Evolutionary conservation across 176 grass and related monocot genomes (phyloP).

Genomic region (Musa acuminata): DNA sequence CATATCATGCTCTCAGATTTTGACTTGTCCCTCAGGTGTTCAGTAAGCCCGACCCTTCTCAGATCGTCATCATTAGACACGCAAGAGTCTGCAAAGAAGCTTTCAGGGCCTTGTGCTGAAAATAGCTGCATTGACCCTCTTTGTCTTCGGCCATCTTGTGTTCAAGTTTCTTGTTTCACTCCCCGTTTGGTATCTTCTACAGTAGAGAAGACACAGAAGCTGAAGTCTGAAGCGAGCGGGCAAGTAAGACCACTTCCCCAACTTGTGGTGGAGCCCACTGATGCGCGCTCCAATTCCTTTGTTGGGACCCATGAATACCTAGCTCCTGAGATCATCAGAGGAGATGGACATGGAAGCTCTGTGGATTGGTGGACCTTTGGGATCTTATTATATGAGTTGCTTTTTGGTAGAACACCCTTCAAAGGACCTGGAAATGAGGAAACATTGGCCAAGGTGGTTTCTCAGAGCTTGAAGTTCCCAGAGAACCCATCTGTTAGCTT

Average conservation of each 20-base stretch:
- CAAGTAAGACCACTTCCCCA: constrained; percentile 43
- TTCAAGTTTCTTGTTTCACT: constrained; percentile 58
- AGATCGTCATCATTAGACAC: constrained; percentile 39
- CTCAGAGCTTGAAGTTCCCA: constrained; percentile 50
- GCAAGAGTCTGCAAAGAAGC: constrained; percentile 38
- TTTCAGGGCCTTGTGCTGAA: constrained; percentile 52
- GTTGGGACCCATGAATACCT: constrained; percentile 68
- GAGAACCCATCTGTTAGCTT: constrained; percentile 47
- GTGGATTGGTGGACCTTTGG: constrained; percentile 75
- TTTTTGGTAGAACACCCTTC: constrained; percentile 68
- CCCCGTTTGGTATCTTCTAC: constrained; percentile 34
- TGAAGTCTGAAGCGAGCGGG: constrained; percentile 22
- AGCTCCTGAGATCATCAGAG: constrained; percentile 71
- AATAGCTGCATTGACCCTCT: constrained; percentile 51
- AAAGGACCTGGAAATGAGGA: constrained; percentile 62
- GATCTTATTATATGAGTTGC: constrained; percentile 56
- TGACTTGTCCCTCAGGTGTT: constrained; percentile 60
- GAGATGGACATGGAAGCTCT: constrained; percentile 66
- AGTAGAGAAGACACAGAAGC: constrained; percentile 39
- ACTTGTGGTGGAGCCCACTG: constrained; percentile 53
- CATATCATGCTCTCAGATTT: constrained; percentile 78
- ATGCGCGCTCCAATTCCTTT: constrained; percentile 65
- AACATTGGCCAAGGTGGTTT: constrained; percentile 58
- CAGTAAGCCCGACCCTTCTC: constrained; percentile 51
- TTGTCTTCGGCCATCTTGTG: constrained; percentile 60